Evolutionary conservation across 2,329 filamentous ascomycete genomes (phyloP).

Genomic region (Cladosporium sp.): DNA sequence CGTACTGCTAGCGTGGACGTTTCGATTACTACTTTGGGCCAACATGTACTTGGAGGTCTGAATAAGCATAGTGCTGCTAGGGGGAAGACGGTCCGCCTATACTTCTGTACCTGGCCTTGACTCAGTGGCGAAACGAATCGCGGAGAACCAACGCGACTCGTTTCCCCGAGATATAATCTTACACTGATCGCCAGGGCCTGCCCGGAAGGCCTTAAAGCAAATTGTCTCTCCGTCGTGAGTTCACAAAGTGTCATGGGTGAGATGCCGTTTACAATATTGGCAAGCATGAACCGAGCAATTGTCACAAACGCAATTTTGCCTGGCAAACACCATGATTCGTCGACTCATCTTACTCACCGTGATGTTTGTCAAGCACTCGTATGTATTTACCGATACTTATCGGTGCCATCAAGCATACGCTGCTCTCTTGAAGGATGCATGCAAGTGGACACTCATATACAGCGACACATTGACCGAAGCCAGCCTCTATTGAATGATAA

Average conservation of each 20-base stretch:
- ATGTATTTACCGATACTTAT: not conserved
- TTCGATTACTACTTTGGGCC: not conserved
- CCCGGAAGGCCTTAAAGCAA: not conserved
- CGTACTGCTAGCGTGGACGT: not conserved
- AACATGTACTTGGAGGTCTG: not conserved
- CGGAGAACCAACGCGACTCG: not conserved
- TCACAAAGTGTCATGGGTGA: not conserved
- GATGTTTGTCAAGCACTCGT: not conserved
- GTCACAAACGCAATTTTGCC: not conserved
- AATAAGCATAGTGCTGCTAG: not conserved
- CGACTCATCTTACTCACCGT: not conserved
- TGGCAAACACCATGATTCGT: not conserved
- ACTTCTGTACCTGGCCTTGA: not conserved
- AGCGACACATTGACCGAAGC: not conserved
- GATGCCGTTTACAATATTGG: not conserved
- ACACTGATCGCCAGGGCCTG: not conserved
- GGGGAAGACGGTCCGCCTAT: not conserved
- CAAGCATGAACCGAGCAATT: not conserved
- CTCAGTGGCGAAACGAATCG: not conserved
- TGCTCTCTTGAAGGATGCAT: not conserved
- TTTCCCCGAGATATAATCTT: not conserved
- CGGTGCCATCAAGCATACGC: not conserved
- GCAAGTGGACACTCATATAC: not conserved
- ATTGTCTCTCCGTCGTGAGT: not conserved
- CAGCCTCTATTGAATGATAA: not conserved